A percentile compares a stretch with the other conserved stretches of the same genome.
These are phyloP conservation scores for Lavandula angustifolia DNA, from an alignment of 257 asterid species.

Conservation along the genomic window DNA sequence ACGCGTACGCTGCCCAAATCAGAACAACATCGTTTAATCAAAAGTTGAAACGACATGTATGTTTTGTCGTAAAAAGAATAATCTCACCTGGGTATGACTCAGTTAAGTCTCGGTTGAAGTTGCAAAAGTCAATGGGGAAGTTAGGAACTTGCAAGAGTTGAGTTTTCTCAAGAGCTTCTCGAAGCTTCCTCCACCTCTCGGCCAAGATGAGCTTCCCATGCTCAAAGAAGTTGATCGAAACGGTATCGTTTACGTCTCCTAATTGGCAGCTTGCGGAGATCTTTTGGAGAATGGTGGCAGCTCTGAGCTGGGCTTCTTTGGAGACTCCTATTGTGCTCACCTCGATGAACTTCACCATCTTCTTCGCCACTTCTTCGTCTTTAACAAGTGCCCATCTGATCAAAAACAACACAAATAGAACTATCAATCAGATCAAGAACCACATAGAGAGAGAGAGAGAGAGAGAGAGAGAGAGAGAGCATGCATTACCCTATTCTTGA, in stretches of 20 bases:
- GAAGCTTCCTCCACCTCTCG: conserved; percentile 57
- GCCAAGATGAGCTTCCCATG: conserved; percentile 39
- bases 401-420: background rate
- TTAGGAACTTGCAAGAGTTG: conserved; percentile 38
- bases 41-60: background rate
- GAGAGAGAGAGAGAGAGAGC: too few species aligned
- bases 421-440: background rate
- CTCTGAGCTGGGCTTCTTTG: conserved; percentile 73
- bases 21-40: background rate
- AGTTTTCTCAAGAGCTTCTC: conserved; percentile 31
- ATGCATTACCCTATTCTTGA: too few species aligned
- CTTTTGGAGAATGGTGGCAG: conserved; percentile 49
- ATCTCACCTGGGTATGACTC: conserved; percentile 53
- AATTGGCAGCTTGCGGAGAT: conserved; percentile 48
- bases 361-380: conserved; percentile 56
- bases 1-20: conserved; percentile 66
- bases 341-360: conserved; percentile 62
- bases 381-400: conserved; percentile 78
- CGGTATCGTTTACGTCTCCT: conserved; percentile 3
- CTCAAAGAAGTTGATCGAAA: conserved; percentile 46
- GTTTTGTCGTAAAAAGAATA: background rate
- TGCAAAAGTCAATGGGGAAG: conserved; percentile 51
- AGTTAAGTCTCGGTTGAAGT: conserved; percentile 35
- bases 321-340: conserved; percentile 74
- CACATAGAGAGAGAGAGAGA: too few species aligned